These are phyloP conservation scores for Phytopythium litorale DNA, from an alignment of 352 stramenopile species.

Conservation along the genomic window DNA sequence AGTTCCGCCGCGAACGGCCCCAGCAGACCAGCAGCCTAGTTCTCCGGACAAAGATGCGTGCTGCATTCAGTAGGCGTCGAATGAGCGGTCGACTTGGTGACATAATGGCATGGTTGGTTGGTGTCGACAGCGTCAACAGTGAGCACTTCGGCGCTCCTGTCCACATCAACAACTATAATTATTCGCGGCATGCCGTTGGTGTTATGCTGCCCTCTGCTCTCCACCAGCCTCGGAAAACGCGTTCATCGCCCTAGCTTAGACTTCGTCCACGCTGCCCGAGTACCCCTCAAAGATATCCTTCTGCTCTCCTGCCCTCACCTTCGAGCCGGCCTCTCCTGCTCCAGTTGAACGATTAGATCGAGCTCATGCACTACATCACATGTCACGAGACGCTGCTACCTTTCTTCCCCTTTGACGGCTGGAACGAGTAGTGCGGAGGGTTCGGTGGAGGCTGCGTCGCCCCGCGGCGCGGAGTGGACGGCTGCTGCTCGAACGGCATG, in stretches of 20 bases:
- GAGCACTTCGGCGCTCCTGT: not conserved
- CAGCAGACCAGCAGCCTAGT: not conserved
- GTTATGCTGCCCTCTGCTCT: not conserved
- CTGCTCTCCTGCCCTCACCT: constrained; percentile 39
- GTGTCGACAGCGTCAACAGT: not conserved
- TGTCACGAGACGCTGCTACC: not conserved
- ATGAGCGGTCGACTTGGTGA: not conserved
- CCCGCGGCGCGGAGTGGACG: constrained; percentile 32
- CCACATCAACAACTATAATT: constrained; percentile 1
- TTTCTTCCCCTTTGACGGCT: constrained; percentile 37
- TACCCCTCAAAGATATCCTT: constrained; percentile 72
- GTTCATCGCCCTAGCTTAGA: constrained; percentile 23
- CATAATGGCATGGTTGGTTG: not conserved
- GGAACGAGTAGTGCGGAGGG: constrained; percentile 74
- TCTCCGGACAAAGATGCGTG: not conserved
- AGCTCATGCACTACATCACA: not conserved
- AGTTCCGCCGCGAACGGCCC: not conserved
- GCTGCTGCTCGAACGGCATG: constrained; percentile 47
- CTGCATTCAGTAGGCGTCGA: not conserved
- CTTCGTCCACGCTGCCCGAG: constrained; percentile 62
- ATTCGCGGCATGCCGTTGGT: not conserved
- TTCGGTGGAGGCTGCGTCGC: constrained; percentile 41
- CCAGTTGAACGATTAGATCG: not conserved
- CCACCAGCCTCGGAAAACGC: not conserved
- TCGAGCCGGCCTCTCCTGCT: constrained; percentile 15